phyloP scores from a whole-genome alignment of 1,284 basidiomycete species.

The Kwoniella shivajii region DNA sequence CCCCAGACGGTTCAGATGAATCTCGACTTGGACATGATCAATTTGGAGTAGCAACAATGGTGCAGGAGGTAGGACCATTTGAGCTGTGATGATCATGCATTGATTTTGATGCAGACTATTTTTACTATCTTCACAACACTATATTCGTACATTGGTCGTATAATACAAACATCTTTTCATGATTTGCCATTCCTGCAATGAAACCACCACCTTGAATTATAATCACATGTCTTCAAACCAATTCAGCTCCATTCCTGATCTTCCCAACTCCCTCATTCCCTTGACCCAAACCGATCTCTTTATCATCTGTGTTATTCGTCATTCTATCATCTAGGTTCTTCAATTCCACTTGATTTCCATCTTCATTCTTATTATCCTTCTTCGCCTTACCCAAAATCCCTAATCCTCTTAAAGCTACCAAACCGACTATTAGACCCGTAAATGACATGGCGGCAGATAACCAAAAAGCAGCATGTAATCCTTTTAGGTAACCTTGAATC shows the following conservation, averaged over 20 bases:
- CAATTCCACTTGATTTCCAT: neutral
- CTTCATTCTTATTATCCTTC: slow-evolving; percentile 12
- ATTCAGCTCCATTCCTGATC: too few relatives aligned
- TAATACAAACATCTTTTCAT: too few relatives aligned
- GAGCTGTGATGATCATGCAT: too few relatives aligned
- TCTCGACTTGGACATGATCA: neutral
- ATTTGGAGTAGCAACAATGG: too few relatives aligned
- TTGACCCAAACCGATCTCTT: neutral
- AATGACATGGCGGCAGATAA: slow-evolving; percentile 39
- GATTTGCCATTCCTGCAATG: too few relatives aligned
- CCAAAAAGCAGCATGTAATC: slow-evolving; percentile 47
- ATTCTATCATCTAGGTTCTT: neutral
- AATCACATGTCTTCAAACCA: too few relatives aligned
- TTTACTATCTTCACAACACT: too few relatives aligned
- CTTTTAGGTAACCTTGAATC: slow-evolving; percentile 26
- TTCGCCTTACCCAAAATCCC: slow-evolving; percentile 29
- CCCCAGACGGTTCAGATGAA: neutral
- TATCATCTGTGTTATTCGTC: neutral
- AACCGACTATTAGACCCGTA: slow-evolving; percentile 31
- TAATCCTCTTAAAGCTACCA: slow-evolving; percentile 37
- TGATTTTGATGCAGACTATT: too few relatives aligned
- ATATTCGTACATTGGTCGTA: too few relatives aligned
- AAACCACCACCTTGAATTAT: too few relatives aligned
- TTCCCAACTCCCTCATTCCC: neutral
- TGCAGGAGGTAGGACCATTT: too few relatives aligned